Base-by-base conservation (phyloP, 192 early-diverging fungal species). In the Pilobolus umbonatus region DNA sequence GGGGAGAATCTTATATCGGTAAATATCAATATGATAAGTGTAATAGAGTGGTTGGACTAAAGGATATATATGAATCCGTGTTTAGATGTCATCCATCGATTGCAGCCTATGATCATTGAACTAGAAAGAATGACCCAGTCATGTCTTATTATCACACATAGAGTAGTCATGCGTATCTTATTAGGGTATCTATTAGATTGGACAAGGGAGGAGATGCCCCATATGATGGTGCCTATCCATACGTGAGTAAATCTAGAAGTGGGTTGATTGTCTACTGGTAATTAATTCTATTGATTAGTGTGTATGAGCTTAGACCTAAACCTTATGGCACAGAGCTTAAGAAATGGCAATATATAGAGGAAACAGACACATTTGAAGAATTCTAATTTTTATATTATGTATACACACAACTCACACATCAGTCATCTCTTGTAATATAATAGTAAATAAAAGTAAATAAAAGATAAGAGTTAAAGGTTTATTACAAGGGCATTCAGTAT, bases 101-200 rank as follows among this genome's bases (percentile, higher is more conserved):
- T 98, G 50, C 80, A 93, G 66, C 93, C 94, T 30, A 74, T 97
- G 43, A 95, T 98, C 68, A 86, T 98, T 44, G 96, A 98, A 74
- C 74, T 96, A 53, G 96, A 98, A 68, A 79, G 96, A 49, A 96
- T 94, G 83, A 86, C 86, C n/a, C 83, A 86, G 45, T 87, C 87
- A 26, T 83, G 90, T 29, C 55, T 96, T 57, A 85, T 98, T 61
- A 85, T 96, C 9, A 95, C 94, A 2, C 96, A 98, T 75, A 83
- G 91, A 36, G 96, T 95, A 15, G 88, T 94, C 54, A 69, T 93
- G 56, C 79, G 96, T 40, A 96, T 93, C 30, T 71, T 98, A 50
- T 74, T 98, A 30, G 81, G 90, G 15, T 98, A 98, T 73, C 84
- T 95, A 58, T 73, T 91, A 69, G 94, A 94, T 34, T 73, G 71